phyloP scores from a whole-genome alignment of 2,329 filamentous ascomycete genomes.

The Monosporascus sp. region DNA sequence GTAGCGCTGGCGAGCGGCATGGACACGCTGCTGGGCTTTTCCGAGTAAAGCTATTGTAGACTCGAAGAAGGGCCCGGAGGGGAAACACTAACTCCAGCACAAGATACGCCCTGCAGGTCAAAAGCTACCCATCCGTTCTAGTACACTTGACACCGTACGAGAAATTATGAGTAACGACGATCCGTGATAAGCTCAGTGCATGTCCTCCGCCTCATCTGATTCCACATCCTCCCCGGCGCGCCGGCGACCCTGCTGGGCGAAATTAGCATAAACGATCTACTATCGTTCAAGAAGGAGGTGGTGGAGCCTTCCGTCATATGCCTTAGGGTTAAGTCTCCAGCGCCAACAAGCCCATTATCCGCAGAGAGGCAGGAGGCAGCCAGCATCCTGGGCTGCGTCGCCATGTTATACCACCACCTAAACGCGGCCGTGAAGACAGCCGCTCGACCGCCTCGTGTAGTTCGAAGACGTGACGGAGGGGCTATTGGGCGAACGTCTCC shows the following conservation, averaged over 20 bases:
- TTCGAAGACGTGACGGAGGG: constrained; percentile 16
- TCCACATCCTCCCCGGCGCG: background rate
- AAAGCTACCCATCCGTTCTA: constrained; percentile 10
- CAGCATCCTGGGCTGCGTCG: constrained; percentile 22
- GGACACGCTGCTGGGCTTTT: constrained; percentile 17
- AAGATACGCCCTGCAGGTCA: constrained; percentile 16
- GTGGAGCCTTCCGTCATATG: constrained; percentile 7
- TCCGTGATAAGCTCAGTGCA: constrained; percentile 24
- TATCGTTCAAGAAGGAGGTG: constrained; percentile 24
- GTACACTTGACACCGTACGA: constrained; percentile 16
- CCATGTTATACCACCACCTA: constrained; percentile 20
- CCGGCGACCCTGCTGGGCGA: background rate
- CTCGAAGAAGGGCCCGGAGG: background rate
- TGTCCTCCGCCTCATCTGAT: background rate
- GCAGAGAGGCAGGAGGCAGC: constrained; percentile 18
- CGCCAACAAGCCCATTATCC: background rate
- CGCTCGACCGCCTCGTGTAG: constrained; percentile 15
- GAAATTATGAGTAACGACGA: constrained; percentile 17
- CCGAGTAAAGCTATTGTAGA: constrained; percentile 13
- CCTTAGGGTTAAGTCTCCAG: too few relatives aligned
- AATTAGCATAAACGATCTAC: constrained; percentile 19
- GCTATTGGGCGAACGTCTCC: constrained; percentile 8
- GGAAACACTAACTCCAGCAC: background rate
- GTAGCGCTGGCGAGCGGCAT: constrained; percentile 23
- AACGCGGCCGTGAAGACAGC: constrained; percentile 19